These are phyloP conservation scores for Fusarium tricinctum DNA, from an alignment of 2,329 filamentous ascomycete species.

Conservation along the genomic window DNA sequence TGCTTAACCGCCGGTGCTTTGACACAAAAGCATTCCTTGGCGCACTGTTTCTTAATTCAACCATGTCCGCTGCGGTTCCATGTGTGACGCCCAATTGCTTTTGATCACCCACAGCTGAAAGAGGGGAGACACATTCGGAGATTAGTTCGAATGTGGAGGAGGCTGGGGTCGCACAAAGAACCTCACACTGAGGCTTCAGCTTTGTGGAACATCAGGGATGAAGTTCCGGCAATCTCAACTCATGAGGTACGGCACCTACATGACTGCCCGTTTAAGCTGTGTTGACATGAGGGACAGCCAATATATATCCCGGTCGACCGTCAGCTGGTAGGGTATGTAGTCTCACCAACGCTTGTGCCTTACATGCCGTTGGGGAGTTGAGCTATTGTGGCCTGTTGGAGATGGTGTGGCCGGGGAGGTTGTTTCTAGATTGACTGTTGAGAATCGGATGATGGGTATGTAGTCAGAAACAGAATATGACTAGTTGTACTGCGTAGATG, in stretches of 20 bases:
- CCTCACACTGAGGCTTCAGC: conserved; percentile 14
- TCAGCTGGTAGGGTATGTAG: conserved; percentile 30
- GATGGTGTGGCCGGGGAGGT: conserved; percentile 11
- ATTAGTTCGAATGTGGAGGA: conserved; percentile 40
- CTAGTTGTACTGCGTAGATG: not conserved
- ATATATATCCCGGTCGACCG: conserved; percentile 28
- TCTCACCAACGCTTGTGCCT: conserved; percentile 45
- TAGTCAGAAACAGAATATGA: not conserved
- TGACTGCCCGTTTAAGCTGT: conserved; percentile 30
- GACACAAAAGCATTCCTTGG: conserved; percentile 3
- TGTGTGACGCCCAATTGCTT: conserved; percentile 13
- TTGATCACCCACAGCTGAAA: conserved; percentile 5
- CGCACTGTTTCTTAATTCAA: conserved; percentile 18
- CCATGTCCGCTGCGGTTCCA: conserved; percentile 5
- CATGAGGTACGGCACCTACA: conserved; percentile 19
- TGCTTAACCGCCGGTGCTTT: not conserved
- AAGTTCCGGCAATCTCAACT: conserved; percentile 24
- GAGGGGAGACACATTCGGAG: conserved; percentile 32
- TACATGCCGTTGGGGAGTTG: conserved; percentile 34
- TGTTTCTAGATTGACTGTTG: not conserved
- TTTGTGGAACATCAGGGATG: conserved; percentile 33
- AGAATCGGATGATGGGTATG: not conserved
- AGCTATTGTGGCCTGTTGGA: conserved; percentile 14
- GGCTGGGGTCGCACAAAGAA: conserved; percentile 31
- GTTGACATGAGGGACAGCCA: conserved; percentile 21